Conservation (phyloP, 129 eudicot genomes). For the Flaveria sonorensis region DNA sequence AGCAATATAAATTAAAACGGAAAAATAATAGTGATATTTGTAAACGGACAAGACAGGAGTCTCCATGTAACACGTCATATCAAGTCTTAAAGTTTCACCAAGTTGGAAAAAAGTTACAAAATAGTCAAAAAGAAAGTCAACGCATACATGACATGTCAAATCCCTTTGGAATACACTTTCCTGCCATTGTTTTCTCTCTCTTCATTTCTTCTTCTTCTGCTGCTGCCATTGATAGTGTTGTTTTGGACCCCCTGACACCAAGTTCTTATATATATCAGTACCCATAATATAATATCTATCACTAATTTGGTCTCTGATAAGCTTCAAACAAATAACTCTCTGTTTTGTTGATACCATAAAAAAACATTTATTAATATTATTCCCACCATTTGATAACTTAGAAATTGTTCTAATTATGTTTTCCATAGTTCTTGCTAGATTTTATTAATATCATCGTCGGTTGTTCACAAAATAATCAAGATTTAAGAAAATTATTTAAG, state of each 20-base stretch:
- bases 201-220: constrained; percentile 44
- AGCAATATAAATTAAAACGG: too few species aligned
- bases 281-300: neutral
- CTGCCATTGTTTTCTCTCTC: constrained; percentile 51
- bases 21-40: too few species aligned
- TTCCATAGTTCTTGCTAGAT: too few species aligned
- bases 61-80: neutral
- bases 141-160: constrained; percentile 18
- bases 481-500: too few species aligned
- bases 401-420: too few species aligned
- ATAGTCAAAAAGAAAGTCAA: constrained; percentile 1
- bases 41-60: neutral
- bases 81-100: neutral
- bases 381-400: too few species aligned
- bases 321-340: neutral
- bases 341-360: neutral
- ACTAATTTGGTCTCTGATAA: neutral
- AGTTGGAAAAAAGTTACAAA: neutral
- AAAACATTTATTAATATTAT: neutral
- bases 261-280: neutral
- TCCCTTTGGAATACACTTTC: constrained; percentile 68
- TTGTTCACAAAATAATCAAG: too few species aligned
- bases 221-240: constrained; percentile 31
- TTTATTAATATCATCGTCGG: too few species aligned
- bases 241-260: constrained; percentile 48